Evolutionary conservation across 371 early-diverging fungal genomes (phyloP).

Genomic region (Amoeboradix gromovi): DNA sequence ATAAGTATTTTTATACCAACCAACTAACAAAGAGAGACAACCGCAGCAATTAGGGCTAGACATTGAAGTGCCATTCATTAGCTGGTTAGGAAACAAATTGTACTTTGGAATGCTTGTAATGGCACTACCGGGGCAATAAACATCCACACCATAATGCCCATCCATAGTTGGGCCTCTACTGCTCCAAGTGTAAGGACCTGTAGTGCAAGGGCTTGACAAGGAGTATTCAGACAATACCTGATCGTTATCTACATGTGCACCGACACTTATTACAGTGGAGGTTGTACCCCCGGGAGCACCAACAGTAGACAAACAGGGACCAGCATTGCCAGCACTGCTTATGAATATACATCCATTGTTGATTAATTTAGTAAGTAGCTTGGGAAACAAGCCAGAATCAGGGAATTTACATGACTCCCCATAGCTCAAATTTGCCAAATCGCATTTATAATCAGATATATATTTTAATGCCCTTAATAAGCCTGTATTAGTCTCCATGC

Average conservation of each 20-base stretch:
- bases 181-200: conserved; percentile 59
- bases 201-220: conserved; percentile 30
- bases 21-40: conserved; percentile 27
- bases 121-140: conserved; percentile 75
- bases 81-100: conserved; percentile 31
- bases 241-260: conserved; percentile 54
- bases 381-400: conserved; percentile 44
- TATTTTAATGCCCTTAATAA: conserved; percentile 52
- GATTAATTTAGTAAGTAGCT: conserved; percentile 36
- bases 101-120: conserved; percentile 72
- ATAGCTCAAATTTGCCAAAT: conserved; percentile 82
- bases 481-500: conserved; percentile 57
- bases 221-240: conserved; percentile 69
- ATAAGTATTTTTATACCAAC: conserved; percentile 44
- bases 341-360: conserved; percentile 56
- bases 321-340: conserved; percentile 60
- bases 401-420: conserved; percentile 48
- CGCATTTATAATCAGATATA: conserved; percentile 37
- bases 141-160: conserved; percentile 43
- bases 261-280: conserved; percentile 46
- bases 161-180: conserved; percentile 61
- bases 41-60: conserved; percentile 60
- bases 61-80: conserved; percentile 84
- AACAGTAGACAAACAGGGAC: conserved; percentile 53
- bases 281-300: conserved; percentile 62